Base-by-base conservation (phyloP, 192 early-diverging fungal species). In the Jimgerdemannia lactiflua region DNA sequence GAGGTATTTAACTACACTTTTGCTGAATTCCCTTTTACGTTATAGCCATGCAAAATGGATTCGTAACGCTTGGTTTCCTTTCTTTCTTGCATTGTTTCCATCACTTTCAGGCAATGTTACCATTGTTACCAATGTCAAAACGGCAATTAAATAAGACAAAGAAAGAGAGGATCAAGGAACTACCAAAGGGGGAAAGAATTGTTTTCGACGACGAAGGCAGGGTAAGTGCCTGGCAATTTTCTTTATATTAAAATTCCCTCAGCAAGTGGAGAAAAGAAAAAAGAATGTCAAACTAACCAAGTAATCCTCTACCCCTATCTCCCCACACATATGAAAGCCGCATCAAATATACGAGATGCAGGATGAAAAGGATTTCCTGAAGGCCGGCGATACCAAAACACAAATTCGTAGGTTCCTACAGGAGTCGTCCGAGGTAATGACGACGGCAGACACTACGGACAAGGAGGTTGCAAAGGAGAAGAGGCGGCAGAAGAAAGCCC, bases 131-230 rank as follows among this genome's bases (percentile, higher is more conserved):
- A 4, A 81, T 79, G 39, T 89, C 84, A 4, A 83, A 81, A 78
- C 67, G 87, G 80, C 79, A 83, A 76, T 78, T 86, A 76, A 82
- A 82, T 73, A 83, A 86, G 83, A 66, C 80, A 71, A 84, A 89
- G 75, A 84, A 95, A 64, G 95, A 96, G 80, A 82, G 85, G 42
- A 77, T 91, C 80, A 94, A 96, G 82, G 89, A 89, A 72, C 80
- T 85, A 67, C 87, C 91, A 43, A 89, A 86, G 67, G 88, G 90
- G 77, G 83, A 92, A 59, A 94, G 92, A 77, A 71, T 97, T 8
- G 77, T 95, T 65, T 99, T 98, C 84, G 95, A 98, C 85, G 98
- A 99, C 73, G 96, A 98, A 4, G 98, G 98, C 70, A 90, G 92
- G 39, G 91, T 91, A 43, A 81, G 79, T 14, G 29, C 4, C 43